Percentiles rank a stretch among this genome's conserved stretches.
Conservation (phyloP, 805 yeast species). For the Metschnikowia baotianmanensis region DNA sequence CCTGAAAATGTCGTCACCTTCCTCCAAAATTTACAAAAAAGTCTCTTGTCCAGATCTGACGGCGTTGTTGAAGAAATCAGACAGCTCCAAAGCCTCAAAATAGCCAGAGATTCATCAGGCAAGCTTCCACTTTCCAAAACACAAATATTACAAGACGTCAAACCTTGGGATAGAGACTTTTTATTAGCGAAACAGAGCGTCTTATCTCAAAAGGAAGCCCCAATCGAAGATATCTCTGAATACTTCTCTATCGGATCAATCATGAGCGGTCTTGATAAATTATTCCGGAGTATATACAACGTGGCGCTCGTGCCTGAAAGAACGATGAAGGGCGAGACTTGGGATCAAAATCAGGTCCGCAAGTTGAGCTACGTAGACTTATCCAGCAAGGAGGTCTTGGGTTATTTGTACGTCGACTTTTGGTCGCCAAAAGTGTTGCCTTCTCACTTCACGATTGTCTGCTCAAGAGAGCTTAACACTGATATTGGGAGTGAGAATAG, state of each 20-base stretch:
- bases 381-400: constrained; percentile 56
- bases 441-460: constrained; percentile 93
- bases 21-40: constrained; percentile 53
- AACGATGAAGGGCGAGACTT: constrained; percentile 70
- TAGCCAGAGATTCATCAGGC: constrained; percentile 8
- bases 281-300: constrained; percentile 73
- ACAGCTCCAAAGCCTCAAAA: constrained; percentile 39
- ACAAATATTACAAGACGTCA: constrained; percentile 46
- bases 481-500: constrained; percentile 32
- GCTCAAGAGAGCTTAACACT: constrained; percentile 73
- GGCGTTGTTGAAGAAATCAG: constrained; percentile 61
- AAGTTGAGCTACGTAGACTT: constrained; percentile 68
- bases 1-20: constrained; percentile 77
- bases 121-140: constrained; percentile 23
- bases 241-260: constrained; percentile 86
- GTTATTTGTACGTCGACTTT: constrained; percentile 83
- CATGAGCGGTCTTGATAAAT: constrained; percentile 72
- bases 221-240: constrained; percentile 50
- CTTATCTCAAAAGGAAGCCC: constrained; percentile 26
- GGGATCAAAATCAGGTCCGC: constrained; percentile 79
- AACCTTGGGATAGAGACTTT: constrained; percentile 94
- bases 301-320: constrained; percentile 68
- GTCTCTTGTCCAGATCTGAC: constrained; percentile 34
- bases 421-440: constrained; percentile 81
- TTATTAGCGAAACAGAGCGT: constrained; percentile 24